Conservation (phyloP, 441 rosid species). For the Manihot esculenta region DNA sequence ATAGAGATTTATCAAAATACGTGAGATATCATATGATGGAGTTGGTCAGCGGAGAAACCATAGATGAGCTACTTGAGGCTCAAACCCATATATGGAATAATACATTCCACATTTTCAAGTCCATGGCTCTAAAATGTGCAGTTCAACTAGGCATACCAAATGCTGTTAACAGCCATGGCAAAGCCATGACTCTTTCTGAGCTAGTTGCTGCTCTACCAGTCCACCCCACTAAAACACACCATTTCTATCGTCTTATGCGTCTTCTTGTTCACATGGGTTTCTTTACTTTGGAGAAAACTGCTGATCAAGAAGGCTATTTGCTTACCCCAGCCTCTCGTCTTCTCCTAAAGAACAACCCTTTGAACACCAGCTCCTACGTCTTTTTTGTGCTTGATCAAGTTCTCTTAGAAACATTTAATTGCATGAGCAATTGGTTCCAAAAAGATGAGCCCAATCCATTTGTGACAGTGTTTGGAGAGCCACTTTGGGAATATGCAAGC, state of each 20-base stretch:
- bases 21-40: too few species aligned
- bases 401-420: background rate
- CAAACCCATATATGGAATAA: slow-evolving; percentile 14
- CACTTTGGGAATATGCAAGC: background rate
- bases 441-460: background rate
- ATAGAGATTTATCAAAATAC: too few species aligned
- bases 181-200: slow-evolving; percentile 10
- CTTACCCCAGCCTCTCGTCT: slow-evolving; percentile 26
- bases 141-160: slow-evolving; percentile 21
- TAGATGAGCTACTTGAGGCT: slow-evolving; percentile 19
- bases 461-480: background rate
- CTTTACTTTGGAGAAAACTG: background rate
- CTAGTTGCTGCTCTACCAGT: slow-evolving; percentile 3
- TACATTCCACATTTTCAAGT: slow-evolving; percentile 9
- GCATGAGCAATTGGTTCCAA: background rate
- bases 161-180: slow-evolving; percentile 9
- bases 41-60: background rate
- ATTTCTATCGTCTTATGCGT: slow-evolving; percentile 24
- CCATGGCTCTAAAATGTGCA: slow-evolving; percentile 24
- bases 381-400: slow-evolving; percentile 2
- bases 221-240: slow-evolving; percentile 13
- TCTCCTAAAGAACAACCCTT: slow-evolving; percentile 16
- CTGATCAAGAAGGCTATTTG: slow-evolving; percentile 8
- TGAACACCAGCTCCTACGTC: background rate
- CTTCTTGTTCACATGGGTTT: slow-evolving; percentile 26